Base-by-base conservation (phyloP, 2,329 filamentous ascomycete species). In the Mariannaea sp. region DNA sequence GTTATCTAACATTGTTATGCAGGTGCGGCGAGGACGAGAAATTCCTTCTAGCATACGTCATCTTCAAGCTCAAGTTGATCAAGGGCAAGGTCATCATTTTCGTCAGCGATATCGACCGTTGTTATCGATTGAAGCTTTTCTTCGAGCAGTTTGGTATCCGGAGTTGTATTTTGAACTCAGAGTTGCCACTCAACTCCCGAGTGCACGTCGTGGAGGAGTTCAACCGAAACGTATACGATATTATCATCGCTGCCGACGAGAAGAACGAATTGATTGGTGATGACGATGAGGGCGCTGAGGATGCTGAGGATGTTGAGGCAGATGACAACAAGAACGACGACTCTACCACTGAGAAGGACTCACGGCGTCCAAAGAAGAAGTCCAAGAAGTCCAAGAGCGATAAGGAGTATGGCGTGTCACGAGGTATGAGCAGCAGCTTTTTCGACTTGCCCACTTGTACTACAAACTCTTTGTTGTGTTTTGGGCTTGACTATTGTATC, bases 141-240 rank as follows among this genome's bases (percentile, higher is more conserved):
- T 83, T 99, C 46, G 94, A 99, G 73, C 94, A 99, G 69, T 99
- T 99, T 68, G 92, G 92, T 40, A 93, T 97, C 68, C 88, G 91
- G 70, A 93, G 90, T 66, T 96, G 90, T 72, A 90, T 97, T 22
- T 77, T 99, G 33, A 99, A 99, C 75, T 94, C 91, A 1, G 93
- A 99, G 69, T 75, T 99, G 29, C 94, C 94, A 0, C 87, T 97
- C 60, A 97, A 97, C 67, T 94, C 90, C 1, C 82, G 94, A 55
- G 85, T 97, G 32, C 93, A 99, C 69, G 92, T 96, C 2, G 93
- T 99, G 3, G 89, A 97, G 65, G 92, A 97, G 71, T 99, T 99
- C 75, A 99, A 97, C 77, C 89, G 90, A 73, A 90, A 90, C 47
- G 86, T 97, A 6, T 99, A 99, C 79, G 93, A 99, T 65, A 97